A percentile compares a stretch with the other conserved stretches of the same genome.
Conservation (phyloP, 2,329 filamentous ascomycete species). For the Juglanconis juglandina region DNA sequence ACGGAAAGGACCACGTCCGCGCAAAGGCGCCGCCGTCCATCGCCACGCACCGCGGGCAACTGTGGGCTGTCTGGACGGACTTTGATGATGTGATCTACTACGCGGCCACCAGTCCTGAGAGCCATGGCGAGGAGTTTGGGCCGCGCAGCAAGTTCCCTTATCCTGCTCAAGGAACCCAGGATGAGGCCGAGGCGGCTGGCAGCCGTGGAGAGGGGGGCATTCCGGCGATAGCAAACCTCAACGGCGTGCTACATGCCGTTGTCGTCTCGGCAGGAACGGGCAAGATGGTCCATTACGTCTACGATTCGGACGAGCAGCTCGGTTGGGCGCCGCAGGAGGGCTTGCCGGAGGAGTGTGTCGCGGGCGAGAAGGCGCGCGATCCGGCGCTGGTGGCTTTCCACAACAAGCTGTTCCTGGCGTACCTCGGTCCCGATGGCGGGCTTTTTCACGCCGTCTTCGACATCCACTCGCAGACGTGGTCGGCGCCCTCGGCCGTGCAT, state of each 20-base stretch:
- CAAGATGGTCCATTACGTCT: slow-evolving; percentile 30
- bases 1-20: slow-evolving; percentile 24
- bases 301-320: slow-evolving; percentile 27
- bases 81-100: slow-evolving; percentile 29
- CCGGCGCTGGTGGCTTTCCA: slow-evolving; percentile 32
- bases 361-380: slow-evolving; percentile 21
- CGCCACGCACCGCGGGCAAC: slow-evolving; percentile 31
- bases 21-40: slow-evolving; percentile 32
- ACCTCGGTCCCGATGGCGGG: slow-evolving; percentile 24
- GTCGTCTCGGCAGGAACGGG: slow-evolving; percentile 26
- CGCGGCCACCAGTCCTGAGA: slow-evolving; percentile 26
- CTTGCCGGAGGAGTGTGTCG: slow-evolving; percentile 21
- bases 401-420: slow-evolving; percentile 32
- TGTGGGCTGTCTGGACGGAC: slow-evolving; percentile 34
- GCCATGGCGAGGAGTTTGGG: slow-evolving; percentile 23
- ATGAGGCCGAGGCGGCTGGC: not conserved
- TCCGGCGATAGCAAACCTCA: slow-evolving; percentile 31
- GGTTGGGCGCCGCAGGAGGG: slow-evolving; percentile 25
- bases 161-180: not conserved
- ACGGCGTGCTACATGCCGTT: slow-evolving; percentile 32
- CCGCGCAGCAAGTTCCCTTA: slow-evolving; percentile 25
- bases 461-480: slow-evolving; percentile 21
- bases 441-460: slow-evolving; percentile 28
- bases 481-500: not conserved
- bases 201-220: slow-evolving; percentile 23